These are phyloP conservation scores for Leishmania mexicana DNA, from an alignment of 208 protist species.

Conservation along the genomic window DNA sequence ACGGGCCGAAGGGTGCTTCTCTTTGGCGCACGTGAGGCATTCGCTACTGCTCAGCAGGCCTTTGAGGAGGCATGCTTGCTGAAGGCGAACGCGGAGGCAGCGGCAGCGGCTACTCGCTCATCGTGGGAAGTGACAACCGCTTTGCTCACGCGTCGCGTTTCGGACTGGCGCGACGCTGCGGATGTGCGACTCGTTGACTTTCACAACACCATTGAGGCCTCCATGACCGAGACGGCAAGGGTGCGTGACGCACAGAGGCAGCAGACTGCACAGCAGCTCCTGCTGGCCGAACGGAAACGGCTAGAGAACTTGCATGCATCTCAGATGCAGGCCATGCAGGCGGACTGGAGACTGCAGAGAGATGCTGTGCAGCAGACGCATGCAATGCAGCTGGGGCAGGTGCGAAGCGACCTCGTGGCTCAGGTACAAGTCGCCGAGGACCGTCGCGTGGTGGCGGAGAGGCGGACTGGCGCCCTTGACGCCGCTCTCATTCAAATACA, in stretches of 20 bases:
- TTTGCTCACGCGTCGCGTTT: constrained; percentile 1
- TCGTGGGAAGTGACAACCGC: background rate
- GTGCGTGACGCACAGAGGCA: background rate
- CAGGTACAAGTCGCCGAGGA: constrained; percentile 8
- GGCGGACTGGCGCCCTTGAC: constrained; percentile 3
- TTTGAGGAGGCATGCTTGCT: background rate
- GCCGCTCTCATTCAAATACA: constrained; percentile 12
- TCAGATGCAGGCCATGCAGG: constrained; percentile 6
- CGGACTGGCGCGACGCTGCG: constrained; percentile 1
- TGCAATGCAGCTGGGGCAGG: constrained; percentile 15
- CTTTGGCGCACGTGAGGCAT: background rate
- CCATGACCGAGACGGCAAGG: background rate
- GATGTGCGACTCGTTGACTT: background rate
- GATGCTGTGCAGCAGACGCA: constrained; percentile 15
- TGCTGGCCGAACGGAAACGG: background rate
- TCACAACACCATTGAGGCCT: background rate
- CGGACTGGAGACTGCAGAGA: constrained; percentile 10
- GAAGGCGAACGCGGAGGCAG: background rate
- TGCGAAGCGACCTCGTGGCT: constrained; percentile 7
- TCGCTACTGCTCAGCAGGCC: background rate
- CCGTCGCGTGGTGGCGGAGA: constrained; percentile 13
- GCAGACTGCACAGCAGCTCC: background rate
- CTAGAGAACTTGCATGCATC: background rate
- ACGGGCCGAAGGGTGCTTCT: background rate
- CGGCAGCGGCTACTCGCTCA: background rate